Evolutionary conservation across 352 stramenopile species (phyloP).

Genomic region (Globisporangium iwayamae): DNA sequence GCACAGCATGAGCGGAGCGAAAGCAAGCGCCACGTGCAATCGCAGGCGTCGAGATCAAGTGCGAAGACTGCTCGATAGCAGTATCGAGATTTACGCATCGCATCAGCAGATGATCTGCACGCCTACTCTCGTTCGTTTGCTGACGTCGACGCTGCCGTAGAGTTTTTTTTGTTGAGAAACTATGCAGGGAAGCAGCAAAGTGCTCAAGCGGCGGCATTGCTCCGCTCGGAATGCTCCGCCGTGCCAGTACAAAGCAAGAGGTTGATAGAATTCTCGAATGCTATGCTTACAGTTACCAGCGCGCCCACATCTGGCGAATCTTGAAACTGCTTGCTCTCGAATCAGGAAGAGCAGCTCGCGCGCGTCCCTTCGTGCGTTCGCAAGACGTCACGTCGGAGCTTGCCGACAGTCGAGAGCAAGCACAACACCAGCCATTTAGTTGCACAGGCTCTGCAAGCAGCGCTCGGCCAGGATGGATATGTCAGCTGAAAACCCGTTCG

Average conservation of each 20-base stretch:
- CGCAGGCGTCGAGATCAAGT: not conserved
- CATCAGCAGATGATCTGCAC: not conserved
- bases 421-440: not conserved
- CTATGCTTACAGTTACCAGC: not conserved
- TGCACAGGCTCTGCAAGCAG: not conserved
- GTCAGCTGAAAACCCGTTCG: constrained; percentile 69
- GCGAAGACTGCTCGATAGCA: not conserved
- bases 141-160: constrained; percentile 13
- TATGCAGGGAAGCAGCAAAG: constrained; percentile 21
- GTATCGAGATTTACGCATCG: too few species aligned
- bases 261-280: constrained; percentile 1
- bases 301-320: not conserved
- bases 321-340: constrained; percentile 14
- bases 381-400: not conserved
- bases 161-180: constrained; percentile 28
- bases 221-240: constrained; percentile 14
- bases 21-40: not conserved
- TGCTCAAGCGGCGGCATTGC: constrained; percentile 24
- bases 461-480: constrained; percentile 42
- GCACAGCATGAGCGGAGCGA: too few species aligned
- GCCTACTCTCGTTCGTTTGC: not conserved
- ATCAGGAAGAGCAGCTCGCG: not conserved
- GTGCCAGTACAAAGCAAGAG: constrained; percentile 17
- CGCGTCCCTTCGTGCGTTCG: not conserved
- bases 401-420: not conserved